Evolutionary conservation across 2,329 filamentous ascomycete species (phyloP).

Genomic region (Gaeumannomyces tritici): DNA sequence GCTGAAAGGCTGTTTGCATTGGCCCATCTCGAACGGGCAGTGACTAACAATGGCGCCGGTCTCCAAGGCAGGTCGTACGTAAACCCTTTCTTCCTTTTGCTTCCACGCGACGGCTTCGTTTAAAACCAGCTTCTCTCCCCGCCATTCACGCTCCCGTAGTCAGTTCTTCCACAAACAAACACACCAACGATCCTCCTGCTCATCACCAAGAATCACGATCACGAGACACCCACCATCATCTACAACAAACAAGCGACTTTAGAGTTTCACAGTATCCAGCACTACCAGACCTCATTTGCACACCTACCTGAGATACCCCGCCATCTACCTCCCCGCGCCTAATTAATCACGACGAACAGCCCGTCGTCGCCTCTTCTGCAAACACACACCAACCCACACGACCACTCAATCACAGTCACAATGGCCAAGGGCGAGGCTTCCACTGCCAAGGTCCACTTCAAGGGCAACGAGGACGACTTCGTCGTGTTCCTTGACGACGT

Average conservation of each 20-base stretch:
- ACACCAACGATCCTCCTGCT: background rate
- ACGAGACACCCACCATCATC: background rate
- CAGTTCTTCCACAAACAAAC: background rate
- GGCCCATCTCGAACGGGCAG: background rate
- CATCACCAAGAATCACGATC: background rate
- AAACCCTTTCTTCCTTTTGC: background rate
- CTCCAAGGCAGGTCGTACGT: background rate
- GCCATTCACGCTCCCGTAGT: background rate
- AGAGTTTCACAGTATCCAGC: background rate
- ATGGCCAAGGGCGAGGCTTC: conserved; percentile 65
- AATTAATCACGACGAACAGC: background rate
- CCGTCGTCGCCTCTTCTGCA: background rate
- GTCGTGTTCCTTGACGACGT: conserved; percentile 49
- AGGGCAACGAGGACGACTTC: conserved; percentile 52
- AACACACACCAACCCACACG: conserved; percentile 4
- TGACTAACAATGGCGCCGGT: conserved; percentile 1
- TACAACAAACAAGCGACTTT: background rate
- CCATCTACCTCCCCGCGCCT: background rate
- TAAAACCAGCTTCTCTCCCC: background rate
- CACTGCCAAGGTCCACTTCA: conserved; percentile 76
- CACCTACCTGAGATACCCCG: no score
- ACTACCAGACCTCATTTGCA: background rate
- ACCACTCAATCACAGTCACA: conserved; percentile 17
- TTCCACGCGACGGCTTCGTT: background rate
- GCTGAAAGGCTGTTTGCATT: background rate